phyloP scores from a whole-genome alignment of 495 filamentous ascomycete species.

The Monascus purpureus region DNA sequence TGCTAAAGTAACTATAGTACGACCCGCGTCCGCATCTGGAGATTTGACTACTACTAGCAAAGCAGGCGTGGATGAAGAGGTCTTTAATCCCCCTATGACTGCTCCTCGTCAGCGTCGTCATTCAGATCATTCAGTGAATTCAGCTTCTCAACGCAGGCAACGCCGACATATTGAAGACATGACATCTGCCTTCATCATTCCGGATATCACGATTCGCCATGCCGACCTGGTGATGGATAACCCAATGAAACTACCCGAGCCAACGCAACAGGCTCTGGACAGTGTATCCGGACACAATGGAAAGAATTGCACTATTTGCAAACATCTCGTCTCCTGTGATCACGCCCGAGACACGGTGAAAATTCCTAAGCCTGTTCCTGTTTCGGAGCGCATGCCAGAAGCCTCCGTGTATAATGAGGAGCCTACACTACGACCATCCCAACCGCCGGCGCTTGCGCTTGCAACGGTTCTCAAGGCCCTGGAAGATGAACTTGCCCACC shows the following conservation, averaged over 20 bases:
- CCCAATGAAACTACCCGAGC: conserved; percentile 23
- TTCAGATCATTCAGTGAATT: conserved; percentile 27
- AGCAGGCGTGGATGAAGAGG: conserved; percentile 13
- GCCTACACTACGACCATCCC: conserved; percentile 62
- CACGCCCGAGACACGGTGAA: conserved; percentile 36
- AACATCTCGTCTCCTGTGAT: conserved; percentile 31
- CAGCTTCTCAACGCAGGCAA: conserved; percentile 16
- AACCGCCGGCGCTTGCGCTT: conserved; percentile 60
- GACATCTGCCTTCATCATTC: conserved; percentile 71
- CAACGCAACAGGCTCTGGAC: conserved; percentile 46
- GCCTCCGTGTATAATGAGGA: conserved; percentile 45
- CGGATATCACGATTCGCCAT: conserved; percentile 48
- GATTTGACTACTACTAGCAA: conserved; percentile 20
- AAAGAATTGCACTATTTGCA: conserved; percentile 62
- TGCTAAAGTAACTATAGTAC: conserved; percentile 12
- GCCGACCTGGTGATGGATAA: conserved; percentile 20
- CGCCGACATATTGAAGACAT: conserved; percentile 40
- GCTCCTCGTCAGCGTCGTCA: conserved; percentile 28
- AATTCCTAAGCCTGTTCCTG: conserved; percentile 55
- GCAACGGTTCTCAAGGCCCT: conserved; percentile 67
- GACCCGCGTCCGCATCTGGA: conserved; percentile 26
- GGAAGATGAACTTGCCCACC: conserved; percentile 68
- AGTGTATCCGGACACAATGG: conserved; percentile 48
- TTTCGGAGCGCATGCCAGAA: conserved; percentile 48
- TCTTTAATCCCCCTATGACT: conserved; percentile 18